These are phyloP conservation scores for Apiotrichum veenhuisii DNA, from an alignment of 1,284 basidiomycete species.

Conservation along the genomic window DNA sequence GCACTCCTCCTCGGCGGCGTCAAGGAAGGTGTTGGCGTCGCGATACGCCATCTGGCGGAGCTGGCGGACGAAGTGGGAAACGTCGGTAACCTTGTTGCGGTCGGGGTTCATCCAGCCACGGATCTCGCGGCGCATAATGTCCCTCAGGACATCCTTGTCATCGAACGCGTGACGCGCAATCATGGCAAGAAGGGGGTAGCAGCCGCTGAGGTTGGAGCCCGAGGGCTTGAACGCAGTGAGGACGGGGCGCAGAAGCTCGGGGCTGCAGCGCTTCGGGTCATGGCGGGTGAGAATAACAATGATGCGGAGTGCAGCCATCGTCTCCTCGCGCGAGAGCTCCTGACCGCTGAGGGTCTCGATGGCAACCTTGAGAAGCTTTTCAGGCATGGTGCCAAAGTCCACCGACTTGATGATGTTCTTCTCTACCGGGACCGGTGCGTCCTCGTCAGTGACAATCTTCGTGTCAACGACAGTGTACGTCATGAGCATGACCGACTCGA, in stretches of 20 bases:
- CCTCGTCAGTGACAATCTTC: conserved; percentile 31
- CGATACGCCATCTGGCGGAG: conserved; percentile 78
- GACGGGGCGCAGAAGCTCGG: conserved; percentile 62
- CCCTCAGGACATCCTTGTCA: conserved; percentile 62
- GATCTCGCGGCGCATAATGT: conserved; percentile 77
- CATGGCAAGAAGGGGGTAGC: conserved; percentile 78
- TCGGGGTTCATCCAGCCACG: conserved; percentile 69
- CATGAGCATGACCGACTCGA: conserved; percentile 72
- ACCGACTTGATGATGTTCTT: conserved; percentile 5
- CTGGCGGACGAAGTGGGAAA: conserved; percentile 68
- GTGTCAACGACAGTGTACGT: conserved; percentile 64
- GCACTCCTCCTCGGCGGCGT: conserved; percentile 67
- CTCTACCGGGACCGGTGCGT: neutral
- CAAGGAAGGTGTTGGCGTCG: conserved; percentile 72
- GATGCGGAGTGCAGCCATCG: conserved; percentile 72
- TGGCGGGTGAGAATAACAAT: conserved; percentile 77
- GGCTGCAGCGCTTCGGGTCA: conserved; percentile 61
- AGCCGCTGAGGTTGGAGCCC: conserved; percentile 51
- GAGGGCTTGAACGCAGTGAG: conserved; percentile 61
- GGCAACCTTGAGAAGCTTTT: conserved; percentile 67
- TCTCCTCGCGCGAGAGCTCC: conserved; percentile 58
- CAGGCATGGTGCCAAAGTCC: conserved; percentile 44
- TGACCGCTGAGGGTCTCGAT: conserved; percentile 62
- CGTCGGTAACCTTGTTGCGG: conserved; percentile 67
- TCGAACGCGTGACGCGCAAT: conserved; percentile 89